Evolutionary conservation across 257 asterid genomes (phyloP).

Genomic region (Vinca minor): DNA sequence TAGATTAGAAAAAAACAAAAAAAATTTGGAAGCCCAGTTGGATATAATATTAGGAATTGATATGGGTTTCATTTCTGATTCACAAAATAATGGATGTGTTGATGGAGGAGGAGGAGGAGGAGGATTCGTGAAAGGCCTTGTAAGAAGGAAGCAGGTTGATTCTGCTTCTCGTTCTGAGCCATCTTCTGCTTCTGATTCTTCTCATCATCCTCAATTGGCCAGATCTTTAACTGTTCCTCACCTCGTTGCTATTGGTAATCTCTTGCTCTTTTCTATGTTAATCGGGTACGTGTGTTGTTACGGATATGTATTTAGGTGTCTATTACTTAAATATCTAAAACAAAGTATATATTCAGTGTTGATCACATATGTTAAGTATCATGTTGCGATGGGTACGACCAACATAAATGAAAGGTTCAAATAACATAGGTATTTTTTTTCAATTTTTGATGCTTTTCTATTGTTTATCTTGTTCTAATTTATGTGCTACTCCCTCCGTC

Average conservation of each 20-base stretch:
- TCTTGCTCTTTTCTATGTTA: neutral
- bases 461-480: too few relatives aligned
- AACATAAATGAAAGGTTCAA: too few relatives aligned
- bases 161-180: slow-evolving; percentile 42
- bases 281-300: too few relatives aligned
- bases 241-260: slow-evolving; percentile 67
- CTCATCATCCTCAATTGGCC: slow-evolving; percentile 43
- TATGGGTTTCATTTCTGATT: slow-evolving; percentile 24
- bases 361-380: too few relatives aligned
- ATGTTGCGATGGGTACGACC: too few relatives aligned
- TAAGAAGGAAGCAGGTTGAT: slow-evolving; percentile 91
- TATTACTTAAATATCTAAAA: neutral
- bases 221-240: slow-evolving; percentile 68
- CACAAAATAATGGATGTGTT: slow-evolving; percentile 27
- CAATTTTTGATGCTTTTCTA: too few relatives aligned
- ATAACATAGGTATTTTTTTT: too few relatives aligned
- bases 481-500: too few relatives aligned
- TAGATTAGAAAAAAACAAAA: neutral
- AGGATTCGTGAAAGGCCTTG: slow-evolving; percentile 48
- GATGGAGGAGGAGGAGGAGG: slow-evolving; percentile 34
- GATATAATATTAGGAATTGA: neutral
- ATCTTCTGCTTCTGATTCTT: slow-evolving; percentile 27
- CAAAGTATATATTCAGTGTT: too few relatives aligned
- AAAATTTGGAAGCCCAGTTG: neutral
- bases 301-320: too few relatives aligned